Evolutionary conservation across 1,139 yeast species (phyloP), one percentile per base, ranked within the genome.

Genomic region (Arxiozyma slooffiae): DNA sequence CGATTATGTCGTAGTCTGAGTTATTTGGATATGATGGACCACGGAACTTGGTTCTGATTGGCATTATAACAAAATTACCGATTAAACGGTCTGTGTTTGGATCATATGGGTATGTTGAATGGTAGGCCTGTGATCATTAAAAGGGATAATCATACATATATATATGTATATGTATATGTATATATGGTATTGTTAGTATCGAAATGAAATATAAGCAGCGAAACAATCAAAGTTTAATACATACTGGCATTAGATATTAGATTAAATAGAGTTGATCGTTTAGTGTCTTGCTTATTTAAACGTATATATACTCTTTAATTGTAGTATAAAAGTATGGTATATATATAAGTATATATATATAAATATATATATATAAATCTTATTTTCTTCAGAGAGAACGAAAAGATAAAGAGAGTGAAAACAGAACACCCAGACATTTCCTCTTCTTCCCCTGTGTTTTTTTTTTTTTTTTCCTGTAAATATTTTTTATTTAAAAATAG

Each of bases 21-120:
- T 77, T 75, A 6, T 89, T 79, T 7, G 95, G 95, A 66, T 82
- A 88, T 0, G 96, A 83, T 5, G 98, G 97, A 6, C 98, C 98
- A 58, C 96, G 77, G 68, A 79, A 85, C 59, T 79, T 80, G 41
- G 97, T 84, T 62, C 82, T 82, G 56, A 92, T 74, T 38, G 98
- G 96, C 51, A 90, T 72, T 34, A 94, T 72, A 6, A 85, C 88
- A 55, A 88, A 74, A 70, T 90, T 92, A 45, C 79, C 79, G 22
- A 76, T 74, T 46, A 70, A 62, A 58, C 80, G 71, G 41, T 76
- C 74, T 51, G 68, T 75, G 40, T 74, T 67, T 38, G 77, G 80
- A 56, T 81, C 85, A n/a, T 80, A 80, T 48, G 85, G 75, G 64
- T 89, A 88, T 4, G 96, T 87, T n/a, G 96, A 87, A 64, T 89